A percentile compares a stretch with the other conserved stretches of the same genome.
Conservation (phyloP, 345 rosid species). For the Sisymbrium irio region DNA sequence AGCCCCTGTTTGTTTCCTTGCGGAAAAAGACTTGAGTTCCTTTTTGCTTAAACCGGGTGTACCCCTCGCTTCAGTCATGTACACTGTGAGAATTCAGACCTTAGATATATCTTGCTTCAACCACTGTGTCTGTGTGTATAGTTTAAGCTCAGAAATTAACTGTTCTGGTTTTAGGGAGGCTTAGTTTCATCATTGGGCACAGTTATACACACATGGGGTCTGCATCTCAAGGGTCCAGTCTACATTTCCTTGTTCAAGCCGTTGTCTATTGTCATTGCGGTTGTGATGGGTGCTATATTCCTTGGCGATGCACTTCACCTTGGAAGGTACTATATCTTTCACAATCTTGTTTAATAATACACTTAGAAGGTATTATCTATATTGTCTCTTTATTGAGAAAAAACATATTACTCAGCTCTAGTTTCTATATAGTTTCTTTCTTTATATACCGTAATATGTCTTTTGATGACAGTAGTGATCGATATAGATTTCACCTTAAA, state of each 20-base stretch:
- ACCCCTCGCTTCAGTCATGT: constrained; percentile 31
- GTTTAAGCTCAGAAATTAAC: neutral
- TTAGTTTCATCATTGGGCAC: constrained; percentile 2
- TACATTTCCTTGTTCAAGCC: constrained; percentile 43
- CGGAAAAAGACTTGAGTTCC: constrained; percentile 35
- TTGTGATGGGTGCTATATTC: constrained; percentile 32
- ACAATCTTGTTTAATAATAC: neutral
- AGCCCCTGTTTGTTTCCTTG: constrained; percentile 36
- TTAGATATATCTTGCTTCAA: neutral
- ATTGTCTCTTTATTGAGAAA: neutral
- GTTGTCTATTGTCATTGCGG: constrained; percentile 40
- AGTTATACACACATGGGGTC: constrained; percentile 36
- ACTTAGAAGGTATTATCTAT: neutral
- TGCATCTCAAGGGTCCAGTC: constrained; percentile 45
- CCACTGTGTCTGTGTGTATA: neutral
- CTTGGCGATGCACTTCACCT: constrained; percentile 39
- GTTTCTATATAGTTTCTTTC: neutral
- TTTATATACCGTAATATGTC: neutral
- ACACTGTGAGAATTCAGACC: constrained; percentile 35
- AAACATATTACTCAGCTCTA: neutral
- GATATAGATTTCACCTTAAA: neutral
- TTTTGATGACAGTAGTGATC: neutral
- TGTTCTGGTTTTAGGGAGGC: constrained; percentile 22
- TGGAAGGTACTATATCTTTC: constrained; percentile 34
- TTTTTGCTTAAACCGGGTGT: constrained; percentile 40